Evolutionary conservation across 2,329 filamentous ascomycete genomes (phyloP).

Genomic region (Aplosporella prunicola): DNA sequence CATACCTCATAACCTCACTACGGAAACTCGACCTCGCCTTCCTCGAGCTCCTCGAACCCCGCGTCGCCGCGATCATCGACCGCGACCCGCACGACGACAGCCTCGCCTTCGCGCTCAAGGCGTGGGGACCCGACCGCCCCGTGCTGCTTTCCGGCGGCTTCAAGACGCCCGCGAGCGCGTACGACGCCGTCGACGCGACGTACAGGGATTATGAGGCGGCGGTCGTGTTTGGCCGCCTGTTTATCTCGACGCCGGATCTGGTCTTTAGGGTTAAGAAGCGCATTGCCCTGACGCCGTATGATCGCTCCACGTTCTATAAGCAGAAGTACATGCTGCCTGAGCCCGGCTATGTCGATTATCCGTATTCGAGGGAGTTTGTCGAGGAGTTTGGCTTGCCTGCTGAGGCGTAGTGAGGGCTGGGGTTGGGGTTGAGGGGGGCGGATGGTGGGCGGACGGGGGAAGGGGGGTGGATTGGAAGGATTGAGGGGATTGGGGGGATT

Average conservation of each 20-base stretch:
- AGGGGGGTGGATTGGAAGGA: too few species aligned
- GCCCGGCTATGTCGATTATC: constrained; percentile 34
- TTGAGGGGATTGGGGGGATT: too few species aligned
- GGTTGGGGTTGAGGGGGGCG: too few species aligned
- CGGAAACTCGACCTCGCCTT: constrained; percentile 48
- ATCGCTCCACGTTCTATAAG: constrained; percentile 38
- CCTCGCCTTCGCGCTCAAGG: constrained; percentile 18
- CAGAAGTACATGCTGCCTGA: constrained; percentile 12
- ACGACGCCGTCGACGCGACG: constrained; percentile 28
- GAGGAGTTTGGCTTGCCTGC: neutral
- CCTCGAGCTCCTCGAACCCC: constrained; percentile 52
- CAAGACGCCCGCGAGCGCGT: constrained; percentile 30
- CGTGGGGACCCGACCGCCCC: constrained; percentile 18
- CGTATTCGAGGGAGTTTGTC: constrained; percentile 28
- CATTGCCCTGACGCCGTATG: constrained; percentile 34
- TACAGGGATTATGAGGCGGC: constrained; percentile 34
- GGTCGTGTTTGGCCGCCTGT: constrained; percentile 41
- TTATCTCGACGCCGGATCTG: constrained; percentile 43
- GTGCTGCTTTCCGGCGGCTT: constrained; percentile 36
- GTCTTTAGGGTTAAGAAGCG: constrained; percentile 36
- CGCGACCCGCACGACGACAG: constrained; percentile 16
- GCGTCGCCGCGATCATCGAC: constrained; percentile 33
- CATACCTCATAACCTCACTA: constrained; percentile 44
- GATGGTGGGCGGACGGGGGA: too few species aligned
- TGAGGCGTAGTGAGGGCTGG: too few species aligned